Conservation (phyloP, 106 monocot species). For the Allium fistulosum region DNA sequence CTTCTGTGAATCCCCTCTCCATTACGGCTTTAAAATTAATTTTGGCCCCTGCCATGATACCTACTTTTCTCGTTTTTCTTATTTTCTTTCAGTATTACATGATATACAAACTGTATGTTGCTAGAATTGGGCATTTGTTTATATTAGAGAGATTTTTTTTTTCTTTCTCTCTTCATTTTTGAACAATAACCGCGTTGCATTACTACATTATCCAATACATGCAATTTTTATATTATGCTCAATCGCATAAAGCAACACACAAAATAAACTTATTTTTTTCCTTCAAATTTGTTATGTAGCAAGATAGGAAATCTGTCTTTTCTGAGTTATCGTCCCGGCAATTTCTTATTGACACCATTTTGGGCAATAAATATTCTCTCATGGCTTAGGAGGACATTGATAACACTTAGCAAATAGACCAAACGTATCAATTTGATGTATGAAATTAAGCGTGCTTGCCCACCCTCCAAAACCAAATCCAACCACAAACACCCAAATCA, state of each 20-base stretch:
- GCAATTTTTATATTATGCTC: constrained; percentile 7
- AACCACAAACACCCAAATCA: constrained; percentile 73
- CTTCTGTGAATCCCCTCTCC: neutral
- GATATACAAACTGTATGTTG: too few species aligned
- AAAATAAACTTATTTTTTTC: neutral
- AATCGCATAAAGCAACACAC: neutral
- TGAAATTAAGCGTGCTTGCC: constrained; percentile 76
- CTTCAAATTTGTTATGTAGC: neutral
- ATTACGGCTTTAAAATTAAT: neutral
- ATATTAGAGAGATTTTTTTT: neutral
- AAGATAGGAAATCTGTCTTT: too few species aligned
- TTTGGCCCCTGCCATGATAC: neutral
- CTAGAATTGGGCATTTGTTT: neutral
- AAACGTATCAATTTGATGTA: constrained; percentile 60
- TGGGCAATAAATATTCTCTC: constrained; percentile 1
- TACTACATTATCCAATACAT: constrained; percentile 16
- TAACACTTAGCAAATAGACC: constrained; percentile 89
- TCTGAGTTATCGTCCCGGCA: too few species aligned
- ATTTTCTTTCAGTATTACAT: neutral
- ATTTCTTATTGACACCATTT: too few species aligned
- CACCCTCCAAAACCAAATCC: constrained; percentile 92
- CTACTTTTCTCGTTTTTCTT: neutral
- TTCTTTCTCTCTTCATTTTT: neutral
- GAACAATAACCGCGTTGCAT: constrained; percentile 10
- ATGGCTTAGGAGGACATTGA: constrained; percentile 56